Conservation (phyloP, 2,329 filamentous ascomycete genomes). For the Colletotrichum chrysophilum region DNA sequence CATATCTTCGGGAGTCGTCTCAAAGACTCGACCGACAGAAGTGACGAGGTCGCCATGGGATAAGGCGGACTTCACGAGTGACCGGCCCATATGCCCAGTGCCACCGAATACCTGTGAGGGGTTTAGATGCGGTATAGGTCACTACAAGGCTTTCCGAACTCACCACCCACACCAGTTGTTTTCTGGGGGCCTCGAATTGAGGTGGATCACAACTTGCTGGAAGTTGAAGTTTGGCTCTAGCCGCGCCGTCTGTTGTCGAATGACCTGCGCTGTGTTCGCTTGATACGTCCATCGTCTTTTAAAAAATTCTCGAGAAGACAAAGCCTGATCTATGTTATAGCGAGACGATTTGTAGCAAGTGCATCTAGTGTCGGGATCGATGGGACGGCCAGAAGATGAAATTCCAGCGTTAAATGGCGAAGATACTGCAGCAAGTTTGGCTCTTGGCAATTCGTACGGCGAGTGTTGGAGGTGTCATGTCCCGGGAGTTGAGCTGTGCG, state of each 20-base stretch:
- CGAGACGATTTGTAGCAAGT: not conserved
- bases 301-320: not conserved
- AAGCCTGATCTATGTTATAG: not conserved
- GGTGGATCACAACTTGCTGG: slow-evolving; percentile 89
- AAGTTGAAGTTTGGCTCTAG: slow-evolving; percentile 57
- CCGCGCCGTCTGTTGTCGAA: not conserved
- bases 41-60: slow-evolving; percentile 82
- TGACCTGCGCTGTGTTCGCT: slow-evolving; percentile 11
- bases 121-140: not conserved
- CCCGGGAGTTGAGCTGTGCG: not conserved
- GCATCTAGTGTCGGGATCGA: not conserved
- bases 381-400: not conserved
- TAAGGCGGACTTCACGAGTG: slow-evolving; percentile 82
- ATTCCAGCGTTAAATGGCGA: not conserved
- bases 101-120: slow-evolving; percentile 80
- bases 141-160: slow-evolving; percentile 33
- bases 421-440: not conserved
- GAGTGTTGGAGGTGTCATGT: not conserved
- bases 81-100: slow-evolving; percentile 96
- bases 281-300: slow-evolving; percentile 1
- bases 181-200: slow-evolving; percentile 69
- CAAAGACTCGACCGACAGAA: slow-evolving; percentile 82
- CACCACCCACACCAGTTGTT: slow-evolving; percentile 89
- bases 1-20: slow-evolving; percentile 77
- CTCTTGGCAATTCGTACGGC: not conserved